A percentile compares a stretch with the other conserved stretches of the same genome.
Conservation (phyloP, 2,329 filamentous ascomycete species). For the Dactylonectria estremocensis region DNA sequence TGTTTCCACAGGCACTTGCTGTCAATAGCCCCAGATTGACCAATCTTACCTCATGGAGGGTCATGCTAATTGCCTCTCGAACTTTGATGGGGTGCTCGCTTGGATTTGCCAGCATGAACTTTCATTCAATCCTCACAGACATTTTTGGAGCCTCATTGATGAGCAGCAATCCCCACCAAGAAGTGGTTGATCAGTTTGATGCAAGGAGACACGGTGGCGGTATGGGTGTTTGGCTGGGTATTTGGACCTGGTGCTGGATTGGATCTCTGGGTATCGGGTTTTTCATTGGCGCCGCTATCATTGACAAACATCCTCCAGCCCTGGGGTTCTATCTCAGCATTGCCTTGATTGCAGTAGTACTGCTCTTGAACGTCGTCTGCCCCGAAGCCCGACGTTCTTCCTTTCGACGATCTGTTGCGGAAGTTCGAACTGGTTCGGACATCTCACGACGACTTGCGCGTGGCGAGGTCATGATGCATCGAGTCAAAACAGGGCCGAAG, state of each 20-base stretch:
- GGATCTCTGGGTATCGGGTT: conserved; percentile 82
- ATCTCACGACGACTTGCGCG: conserved; percentile 74
- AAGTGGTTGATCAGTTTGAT: conserved; percentile 77
- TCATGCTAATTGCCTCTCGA: conserved; percentile 74
- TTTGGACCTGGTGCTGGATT: conserved; percentile 85
- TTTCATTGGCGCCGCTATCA: conserved; percentile 78
- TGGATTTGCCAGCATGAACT: conserved; percentile 85
- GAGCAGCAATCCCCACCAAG: conserved; percentile 80
- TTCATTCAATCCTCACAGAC: conserved; percentile 79
- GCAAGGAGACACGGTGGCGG: conserved; percentile 82
- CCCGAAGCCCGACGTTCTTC: conserved; percentile 81
- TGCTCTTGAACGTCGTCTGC: conserved; percentile 79
- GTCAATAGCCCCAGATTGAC: conserved; percentile 72
- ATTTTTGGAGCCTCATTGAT: conserved; percentile 84
- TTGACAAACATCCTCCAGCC: conserved; percentile 73
- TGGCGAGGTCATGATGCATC: conserved; percentile 84
- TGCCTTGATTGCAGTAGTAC: conserved; percentile 74
- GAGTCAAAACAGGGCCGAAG: conserved; percentile 78
- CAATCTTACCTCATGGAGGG: conserved; percentile 69
- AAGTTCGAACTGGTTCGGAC: conserved; percentile 69
- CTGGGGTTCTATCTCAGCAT: conserved; percentile 86
- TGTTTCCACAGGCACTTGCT: conserved; percentile 82
- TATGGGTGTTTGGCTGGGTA: conserved; percentile 83
- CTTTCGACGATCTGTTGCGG: conserved; percentile 77
- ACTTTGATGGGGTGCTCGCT: conserved; percentile 77